Base-by-base conservation (phyloP, 2,329 filamentous ascomycete genomes). In the Cryphonectria naterciae region DNA sequence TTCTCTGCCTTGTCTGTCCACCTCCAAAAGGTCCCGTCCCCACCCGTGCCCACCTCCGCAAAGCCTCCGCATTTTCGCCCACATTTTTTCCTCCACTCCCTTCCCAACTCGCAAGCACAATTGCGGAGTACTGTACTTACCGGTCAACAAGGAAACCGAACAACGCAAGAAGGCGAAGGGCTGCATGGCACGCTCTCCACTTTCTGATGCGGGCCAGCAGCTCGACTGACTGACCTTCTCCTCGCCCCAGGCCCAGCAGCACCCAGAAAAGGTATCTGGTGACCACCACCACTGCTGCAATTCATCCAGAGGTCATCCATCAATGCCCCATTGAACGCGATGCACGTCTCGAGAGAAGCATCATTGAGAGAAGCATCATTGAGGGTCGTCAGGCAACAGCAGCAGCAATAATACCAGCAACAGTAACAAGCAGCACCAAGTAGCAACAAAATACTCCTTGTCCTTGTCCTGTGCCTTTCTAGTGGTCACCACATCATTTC, bases 61-160 rank as follows among this genome's bases (percentile, higher is more conserved):
- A 70, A 70, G 67, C 71, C 71, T 70, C 71, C 71, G 71, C 71
- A 72, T 70, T 70, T 62, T 58, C 63, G 58, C 68, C 68, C 71
- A 70, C 71, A 66, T 37, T 63, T 70, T 66, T 46, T 35, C 32
- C 39, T 49, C 67, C 43, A 52, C 63, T 65, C 63, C 43, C 41
- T 49, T 63, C 46, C 67, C 68, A 49, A 61, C 1, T 46, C 37
- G 39, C 65, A 68, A 68, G 63, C 46, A 66, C 2, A 10, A 43
- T 68, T 72, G 62, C 67, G 71, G 69, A 72, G 71, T 63, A 63
- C 61, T n/a, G 46, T 49, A n/a, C 46, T 22, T 19, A 49, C 46
- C 28, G 28, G 19, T 32, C 28, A 39, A 37, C 35, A 58, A 37
- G 25, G 58, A 28, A 54, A 54, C 67, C 43, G 60, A 46, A 65